These are phyloP conservation scores for Colletotrichum cuscutae DNA, from an alignment of 2,329 filamentous ascomycete genomes.

Conservation along the genomic window DNA sequence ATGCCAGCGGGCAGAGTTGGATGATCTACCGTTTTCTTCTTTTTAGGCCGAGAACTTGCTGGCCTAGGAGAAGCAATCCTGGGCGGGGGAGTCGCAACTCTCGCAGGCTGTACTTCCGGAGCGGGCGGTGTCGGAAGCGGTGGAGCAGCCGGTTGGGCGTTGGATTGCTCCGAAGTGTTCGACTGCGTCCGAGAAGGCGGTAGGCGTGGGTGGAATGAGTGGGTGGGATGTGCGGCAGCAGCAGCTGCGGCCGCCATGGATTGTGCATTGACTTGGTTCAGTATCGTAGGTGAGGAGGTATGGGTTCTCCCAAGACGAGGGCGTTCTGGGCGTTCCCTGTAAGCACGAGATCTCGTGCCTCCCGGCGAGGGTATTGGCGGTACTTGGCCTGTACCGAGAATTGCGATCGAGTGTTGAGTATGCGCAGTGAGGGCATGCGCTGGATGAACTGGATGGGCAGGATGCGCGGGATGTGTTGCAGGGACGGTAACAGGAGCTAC, in stretches of 20 bases:
- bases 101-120: slow-evolving; percentile 54
- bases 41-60: slow-evolving; percentile 57
- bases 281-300: slow-evolving; percentile 82
- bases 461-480: slow-evolving; percentile 43
- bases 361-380: slow-evolving; percentile 86
- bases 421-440: slow-evolving; percentile 38
- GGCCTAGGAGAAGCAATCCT: slow-evolving; percentile 61
- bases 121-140: slow-evolving; percentile 63
- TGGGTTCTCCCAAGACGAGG: slow-evolving; percentile 76
- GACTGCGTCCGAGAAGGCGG: slow-evolving; percentile 69
- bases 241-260: slow-evolving; percentile 46
- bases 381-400: slow-evolving; percentile 82
- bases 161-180: slow-evolving; percentile 64
- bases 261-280: slow-evolving; percentile 58
- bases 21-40: slow-evolving; percentile 62
- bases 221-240: slow-evolving; percentile 48
- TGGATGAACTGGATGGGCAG: slow-evolving; percentile 31
- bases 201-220: slow-evolving; percentile 50
- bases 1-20: slow-evolving; percentile 68
- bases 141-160: slow-evolving; percentile 59
- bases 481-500: slow-evolving; percentile 47
- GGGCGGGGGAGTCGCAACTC: slow-evolving; percentile 65
- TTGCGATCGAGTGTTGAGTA: slow-evolving; percentile 76
- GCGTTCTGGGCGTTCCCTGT: slow-evolving; percentile 66
- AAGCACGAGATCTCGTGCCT: slow-evolving; percentile 64